A percentile compares a stretch with the other conserved stretches of the same genome.
phyloP scores from a whole-genome alignment of 768 basidiomycete genomes.

The Suillus ampliporus region DNA sequence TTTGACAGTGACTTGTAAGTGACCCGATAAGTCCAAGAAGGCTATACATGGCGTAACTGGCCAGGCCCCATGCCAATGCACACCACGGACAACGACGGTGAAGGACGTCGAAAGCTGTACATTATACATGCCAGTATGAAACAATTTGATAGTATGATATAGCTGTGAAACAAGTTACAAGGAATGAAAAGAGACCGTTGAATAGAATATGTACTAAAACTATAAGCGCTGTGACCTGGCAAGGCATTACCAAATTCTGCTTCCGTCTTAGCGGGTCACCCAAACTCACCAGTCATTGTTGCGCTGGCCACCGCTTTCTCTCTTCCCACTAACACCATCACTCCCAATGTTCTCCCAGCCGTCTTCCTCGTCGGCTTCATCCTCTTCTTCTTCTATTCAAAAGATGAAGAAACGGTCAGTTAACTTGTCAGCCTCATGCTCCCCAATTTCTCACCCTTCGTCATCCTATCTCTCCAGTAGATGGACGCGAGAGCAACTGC shows the following conservation, averaged over 20 bases:
- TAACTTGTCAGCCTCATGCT: conserved; percentile 10
- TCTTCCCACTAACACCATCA: conserved; percentile 45
- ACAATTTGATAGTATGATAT: background rate
- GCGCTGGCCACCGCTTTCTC: conserved; percentile 45
- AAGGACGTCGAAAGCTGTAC: background rate
- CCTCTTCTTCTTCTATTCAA: conserved; percentile 23
- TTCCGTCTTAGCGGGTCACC: conserved; percentile 36
- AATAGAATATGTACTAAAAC: conserved; percentile 13
- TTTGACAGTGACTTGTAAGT: conserved; percentile 3
- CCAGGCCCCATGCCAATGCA: background rate
- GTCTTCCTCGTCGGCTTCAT: conserved; percentile 33
- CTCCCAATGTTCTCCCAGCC: conserved; percentile 36
- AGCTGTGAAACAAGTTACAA: background rate
- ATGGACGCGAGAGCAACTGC: conserved; percentile 45
- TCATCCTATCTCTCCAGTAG: conserved; percentile 36
- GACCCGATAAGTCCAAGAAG: conserved; percentile 12
- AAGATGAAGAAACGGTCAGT: conserved; percentile 43
- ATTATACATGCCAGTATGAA: background rate
- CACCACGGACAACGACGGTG: background rate
- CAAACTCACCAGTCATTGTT: conserved; percentile 48
- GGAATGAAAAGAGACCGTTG: background rate
- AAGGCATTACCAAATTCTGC: conserved; percentile 43
- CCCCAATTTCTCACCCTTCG: conserved; percentile 21
- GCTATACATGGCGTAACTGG: conserved; percentile 12
- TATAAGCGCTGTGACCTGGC: conserved; percentile 43